These are phyloP conservation scores for Cercospora berteroae DNA, from an alignment of 2,329 filamentous ascomycete species.

Conservation along the genomic window DNA sequence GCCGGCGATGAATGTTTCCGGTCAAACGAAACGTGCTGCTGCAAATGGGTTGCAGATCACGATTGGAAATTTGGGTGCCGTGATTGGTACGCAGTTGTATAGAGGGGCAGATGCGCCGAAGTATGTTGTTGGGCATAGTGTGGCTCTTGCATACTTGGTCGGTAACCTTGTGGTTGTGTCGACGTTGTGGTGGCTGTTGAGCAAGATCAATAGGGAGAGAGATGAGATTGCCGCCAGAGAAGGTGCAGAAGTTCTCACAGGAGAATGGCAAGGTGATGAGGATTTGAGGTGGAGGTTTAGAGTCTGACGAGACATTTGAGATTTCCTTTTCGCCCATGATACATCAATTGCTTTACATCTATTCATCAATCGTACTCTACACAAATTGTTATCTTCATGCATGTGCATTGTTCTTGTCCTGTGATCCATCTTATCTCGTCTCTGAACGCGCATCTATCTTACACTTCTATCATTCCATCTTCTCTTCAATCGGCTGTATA, in stretches of 20 bases:
- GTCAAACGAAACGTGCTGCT: constrained; percentile 65
- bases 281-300: constrained; percentile 65
- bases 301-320: constrained; percentile 14
- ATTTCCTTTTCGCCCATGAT: background rate
- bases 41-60: constrained; percentile 70
- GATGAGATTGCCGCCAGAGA: constrained; percentile 46
- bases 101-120: constrained; percentile 59
- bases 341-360: background rate
- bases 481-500: constrained; percentile 18
- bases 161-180: constrained; percentile 57
- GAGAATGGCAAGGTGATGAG: constrained; percentile 61
- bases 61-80: constrained; percentile 67
- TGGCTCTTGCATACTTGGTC: constrained; percentile 63
- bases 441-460: background rate
- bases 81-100: constrained; percentile 69
- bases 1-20: constrained; percentile 68
- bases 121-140: constrained; percentile 64
- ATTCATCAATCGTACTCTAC: background rate
- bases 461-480: background rate
- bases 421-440: background rate
- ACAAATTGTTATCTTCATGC: too few species aligned
- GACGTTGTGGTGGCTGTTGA: constrained; percentile 55
- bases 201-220: constrained; percentile 57
- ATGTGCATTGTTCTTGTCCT: background rate
- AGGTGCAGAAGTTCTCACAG: constrained; percentile 49